Evolutionary conservation across 2,329 filamentous ascomycete species (phyloP).

Genomic region (Seiridium unicorne): DNA sequence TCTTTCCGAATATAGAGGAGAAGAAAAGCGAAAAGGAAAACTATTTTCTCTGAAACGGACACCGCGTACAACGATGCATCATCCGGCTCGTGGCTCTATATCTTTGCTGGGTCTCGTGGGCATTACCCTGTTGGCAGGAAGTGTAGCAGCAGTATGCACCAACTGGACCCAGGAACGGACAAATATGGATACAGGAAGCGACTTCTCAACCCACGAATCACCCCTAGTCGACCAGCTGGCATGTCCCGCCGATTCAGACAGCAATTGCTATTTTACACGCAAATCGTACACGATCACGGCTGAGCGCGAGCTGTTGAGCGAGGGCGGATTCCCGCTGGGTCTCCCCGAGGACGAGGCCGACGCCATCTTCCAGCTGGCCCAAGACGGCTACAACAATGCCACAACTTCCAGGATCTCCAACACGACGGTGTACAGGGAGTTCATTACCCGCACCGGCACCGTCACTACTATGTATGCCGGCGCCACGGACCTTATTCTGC

Average conservation of each 20-base stretch:
- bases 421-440: not conserved
- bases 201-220: not conserved
- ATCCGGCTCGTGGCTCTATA: too few species aligned
- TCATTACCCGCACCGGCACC: not conserved
- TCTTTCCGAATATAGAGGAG: too few species aligned
- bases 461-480: not conserved
- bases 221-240: not conserved
- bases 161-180: not conserved
- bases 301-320: not conserved
- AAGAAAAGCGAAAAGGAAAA: too few species aligned
- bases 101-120: too few species aligned
- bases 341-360: not conserved
- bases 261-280: not conserved
- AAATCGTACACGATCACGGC: slow-evolving; percentile 3
- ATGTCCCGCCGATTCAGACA: not conserved
- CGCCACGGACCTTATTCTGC: not conserved
- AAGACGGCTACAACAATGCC: slow-evolving; percentile 1
- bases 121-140: too few species aligned
- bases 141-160: not conserved
- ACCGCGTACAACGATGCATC: too few species aligned
- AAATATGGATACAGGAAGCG: not conserved
- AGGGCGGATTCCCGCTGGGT: not conserved
- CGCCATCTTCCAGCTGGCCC: slow-evolving; percentile 6
- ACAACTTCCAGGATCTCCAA: not conserved
- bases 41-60: too few species aligned